Conservation (phyloP, 2,329 filamentous ascomycete genomes). For the Xylaria sp. region DNA sequence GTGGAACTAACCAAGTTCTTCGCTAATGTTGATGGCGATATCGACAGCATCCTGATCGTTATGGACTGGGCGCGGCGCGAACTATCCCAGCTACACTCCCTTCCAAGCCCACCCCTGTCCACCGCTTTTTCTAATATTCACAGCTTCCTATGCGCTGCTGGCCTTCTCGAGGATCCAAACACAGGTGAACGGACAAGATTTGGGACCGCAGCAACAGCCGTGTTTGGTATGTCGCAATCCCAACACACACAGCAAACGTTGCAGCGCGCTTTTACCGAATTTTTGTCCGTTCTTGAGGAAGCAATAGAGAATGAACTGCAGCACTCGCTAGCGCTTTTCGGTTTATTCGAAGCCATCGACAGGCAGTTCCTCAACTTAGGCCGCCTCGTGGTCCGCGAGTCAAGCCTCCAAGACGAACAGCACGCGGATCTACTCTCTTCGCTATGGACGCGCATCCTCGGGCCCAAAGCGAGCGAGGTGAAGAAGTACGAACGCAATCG, state of each 20-base stretch:
- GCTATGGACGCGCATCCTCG: slow-evolving; percentile 87
- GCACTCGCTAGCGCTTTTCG: slow-evolving; percentile 82
- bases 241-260: slow-evolving; percentile 84
- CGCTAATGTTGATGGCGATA: slow-evolving; percentile 89
- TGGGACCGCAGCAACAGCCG: slow-evolving; percentile 72
- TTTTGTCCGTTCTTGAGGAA: slow-evolving; percentile 87
- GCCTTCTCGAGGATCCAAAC: slow-evolving; percentile 64
- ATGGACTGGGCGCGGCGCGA: slow-evolving; percentile 97
- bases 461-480: slow-evolving; percentile 77
- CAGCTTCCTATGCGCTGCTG: slow-evolving; percentile 73
- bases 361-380: slow-evolving; percentile 89
- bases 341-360: slow-evolving; percentile 92
- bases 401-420: slow-evolving; percentile 79
- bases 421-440: slow-evolving; percentile 84
- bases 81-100: slow-evolving; percentile 73
- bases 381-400: slow-evolving; percentile 84
- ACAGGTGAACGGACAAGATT: slow-evolving; percentile 71
- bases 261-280: slow-evolving; percentile 87
- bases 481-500: slow-evolving; percentile 93
- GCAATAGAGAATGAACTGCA: slow-evolving; percentile 86
- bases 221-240: slow-evolving; percentile 83
- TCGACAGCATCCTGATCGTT: slow-evolving; percentile 89
- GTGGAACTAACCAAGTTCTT: slow-evolving; percentile 92
- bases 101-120: slow-evolving; percentile 71
- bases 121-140: slow-evolving; percentile 86